These are phyloP conservation scores for Pseudovirgaria hyperparasitica DNA, from an alignment of 2,329 filamentous ascomycete species.

Conservation along the genomic window DNA sequence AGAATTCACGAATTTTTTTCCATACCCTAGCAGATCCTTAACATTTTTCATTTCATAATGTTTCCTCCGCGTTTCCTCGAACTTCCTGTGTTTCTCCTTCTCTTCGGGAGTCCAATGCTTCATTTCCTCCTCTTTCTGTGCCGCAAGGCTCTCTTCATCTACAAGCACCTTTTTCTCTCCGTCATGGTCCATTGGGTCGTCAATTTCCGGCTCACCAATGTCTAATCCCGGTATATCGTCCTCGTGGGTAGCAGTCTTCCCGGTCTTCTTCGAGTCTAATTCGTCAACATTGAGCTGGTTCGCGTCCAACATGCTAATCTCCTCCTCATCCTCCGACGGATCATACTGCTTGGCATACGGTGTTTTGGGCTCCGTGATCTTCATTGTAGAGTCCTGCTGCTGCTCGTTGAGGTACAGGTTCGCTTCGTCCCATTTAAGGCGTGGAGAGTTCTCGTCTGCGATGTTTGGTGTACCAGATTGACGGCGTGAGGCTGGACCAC, in stretches of 20 bases:
- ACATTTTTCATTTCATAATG: constrained; percentile 99
- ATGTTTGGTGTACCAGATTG: constrained; percentile 46
- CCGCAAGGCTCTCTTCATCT: constrained; percentile 34
- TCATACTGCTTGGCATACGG: constrained; percentile 91
- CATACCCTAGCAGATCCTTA: constrained; percentile 67
- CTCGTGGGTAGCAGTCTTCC: constrained; percentile 37
- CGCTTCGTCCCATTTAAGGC: constrained; percentile 96
- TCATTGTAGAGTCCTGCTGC: constrained; percentile 92
- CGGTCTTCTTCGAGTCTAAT: constrained; percentile 40
- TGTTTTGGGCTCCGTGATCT: constrained; percentile 97
- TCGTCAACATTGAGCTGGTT: constrained; percentile 59
- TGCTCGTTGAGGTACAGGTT: constrained; percentile 97
- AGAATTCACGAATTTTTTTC: constrained; percentile 1
- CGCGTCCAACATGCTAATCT: constrained; percentile 52
- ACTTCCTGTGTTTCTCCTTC: constrained; percentile 78
- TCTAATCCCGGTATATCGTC: constrained; percentile 88
- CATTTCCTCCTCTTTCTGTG: constrained; percentile 37
- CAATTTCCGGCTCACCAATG: constrained; percentile 75
- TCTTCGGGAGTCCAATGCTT: constrained; percentile 50
- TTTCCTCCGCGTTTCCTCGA: constrained; percentile 84
- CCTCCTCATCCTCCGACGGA: constrained; percentile 73
- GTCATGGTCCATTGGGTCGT: constrained; percentile 24
- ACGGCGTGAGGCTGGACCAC: constrained; percentile 57
- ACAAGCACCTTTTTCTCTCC: constrained; percentile 73
- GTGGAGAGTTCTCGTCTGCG: constrained; percentile 50